A percentile compares a stretch with the other conserved stretches of the same genome.
Evolutionary conservation across 1,139 yeast genomes (phyloP).

Genomic region (Yamadazyma diospyri): DNA sequence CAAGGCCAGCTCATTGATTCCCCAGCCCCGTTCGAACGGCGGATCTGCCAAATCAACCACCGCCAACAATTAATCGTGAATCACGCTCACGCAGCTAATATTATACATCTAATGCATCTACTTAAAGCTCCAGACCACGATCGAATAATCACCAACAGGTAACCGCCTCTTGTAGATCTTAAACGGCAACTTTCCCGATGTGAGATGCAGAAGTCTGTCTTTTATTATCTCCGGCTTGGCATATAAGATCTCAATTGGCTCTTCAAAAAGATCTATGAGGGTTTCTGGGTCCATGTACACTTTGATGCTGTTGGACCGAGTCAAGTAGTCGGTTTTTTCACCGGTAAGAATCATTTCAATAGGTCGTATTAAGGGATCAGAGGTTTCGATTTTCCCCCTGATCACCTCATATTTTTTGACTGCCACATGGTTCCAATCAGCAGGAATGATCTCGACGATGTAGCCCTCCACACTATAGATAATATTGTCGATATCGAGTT

Average conservation of each 20-base stretch:
- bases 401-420: conserved; percentile 20
- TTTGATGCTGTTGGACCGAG: conserved; percentile 16
- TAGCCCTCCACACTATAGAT: conserved; percentile 18
- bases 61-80: neutral
- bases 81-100: neutral
- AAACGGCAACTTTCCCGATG: neutral
- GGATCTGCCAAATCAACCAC: conserved; percentile 2
- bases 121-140: conserved; percentile 11
- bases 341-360: conserved; percentile 21
- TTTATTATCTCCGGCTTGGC: conserved; percentile 8
- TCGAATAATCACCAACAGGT: conserved; percentile 5
- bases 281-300: conserved; percentile 17
- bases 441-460: conserved; percentile 21
- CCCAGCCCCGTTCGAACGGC: conserved; percentile 3
- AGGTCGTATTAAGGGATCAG: conserved; percentile 24
- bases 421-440: conserved; percentile 22
- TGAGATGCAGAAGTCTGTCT: neutral
- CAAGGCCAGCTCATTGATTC: conserved; percentile 18
- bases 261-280: conserved; percentile 15
- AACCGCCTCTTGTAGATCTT: conserved; percentile 13
- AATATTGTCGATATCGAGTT: conserved; percentile 11
- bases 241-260: conserved; percentile 22
- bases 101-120: conserved; percentile 1
- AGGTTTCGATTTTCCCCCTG: conserved; percentile 6
- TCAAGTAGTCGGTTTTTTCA: conserved; percentile 9